A percentile compares a stretch with the other conserved stretches of the same genome.
Evolutionary conservation across 2,329 filamentous ascomycete genomes (phyloP).

Genomic region (Sporothrix protearum): DNA sequence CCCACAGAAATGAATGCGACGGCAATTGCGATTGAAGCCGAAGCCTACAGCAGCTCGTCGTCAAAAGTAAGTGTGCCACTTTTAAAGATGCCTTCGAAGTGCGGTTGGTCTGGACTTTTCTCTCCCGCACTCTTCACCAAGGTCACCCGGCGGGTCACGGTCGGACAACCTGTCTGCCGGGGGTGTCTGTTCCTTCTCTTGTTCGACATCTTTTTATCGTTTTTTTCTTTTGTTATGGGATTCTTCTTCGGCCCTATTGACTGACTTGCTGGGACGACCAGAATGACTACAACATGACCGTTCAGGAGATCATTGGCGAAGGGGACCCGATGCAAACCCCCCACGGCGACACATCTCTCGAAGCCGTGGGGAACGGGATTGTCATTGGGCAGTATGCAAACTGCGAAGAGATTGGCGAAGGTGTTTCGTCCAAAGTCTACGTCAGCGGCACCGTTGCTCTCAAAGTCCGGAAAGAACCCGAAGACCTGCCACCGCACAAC

Average conservation of each 20-base stretch:
- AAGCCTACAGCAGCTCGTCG: neutral
- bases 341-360: neutral
- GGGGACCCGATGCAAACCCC: neutral
- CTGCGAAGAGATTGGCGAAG: slow-evolving; percentile 57
- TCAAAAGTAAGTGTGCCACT: no score
- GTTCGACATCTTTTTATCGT: no score
- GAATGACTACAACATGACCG: neutral
- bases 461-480: slow-evolving; percentile 77
- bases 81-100: no score
- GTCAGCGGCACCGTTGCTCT: slow-evolving; percentile 63
- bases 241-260: no score
- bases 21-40: neutral
- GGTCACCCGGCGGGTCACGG: no score
- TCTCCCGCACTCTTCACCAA: no score
- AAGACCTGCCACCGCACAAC: slow-evolving; percentile 76
- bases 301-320: neutral
- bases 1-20: neutral
- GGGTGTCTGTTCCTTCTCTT: no score
- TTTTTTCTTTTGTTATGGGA: no score
- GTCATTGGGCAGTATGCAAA: slow-evolving; percentile 52
- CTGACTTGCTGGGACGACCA: neutral
- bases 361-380: slow-evolving; percentile 40
- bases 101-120: no score
- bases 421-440: slow-evolving; percentile 81
- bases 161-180: no score